phyloP scores from a whole-genome alignment of 169 alveolate species.

The Plasmodium chabaudi region DNA sequence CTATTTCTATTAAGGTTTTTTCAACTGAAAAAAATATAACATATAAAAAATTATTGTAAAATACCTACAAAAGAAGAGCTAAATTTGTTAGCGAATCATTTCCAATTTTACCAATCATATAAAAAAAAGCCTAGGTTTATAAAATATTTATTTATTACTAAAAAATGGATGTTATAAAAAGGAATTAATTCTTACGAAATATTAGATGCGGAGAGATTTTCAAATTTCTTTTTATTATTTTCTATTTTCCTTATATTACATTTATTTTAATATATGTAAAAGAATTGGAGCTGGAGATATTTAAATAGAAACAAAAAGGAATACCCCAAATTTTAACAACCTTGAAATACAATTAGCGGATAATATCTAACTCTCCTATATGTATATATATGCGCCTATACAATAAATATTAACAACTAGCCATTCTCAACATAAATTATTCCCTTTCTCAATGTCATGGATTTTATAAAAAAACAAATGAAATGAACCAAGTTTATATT shows the following conservation, averaged over 20 bases:
- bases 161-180: conserved; percentile 33
- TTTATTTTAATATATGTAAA: conserved; percentile 3
- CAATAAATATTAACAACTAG: too few species aligned
- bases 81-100: too few species aligned
- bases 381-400: conserved; percentile 1
- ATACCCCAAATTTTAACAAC: background rate
- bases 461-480: too few species aligned
- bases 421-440: too few species aligned
- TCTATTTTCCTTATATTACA: conserved; percentile 12
- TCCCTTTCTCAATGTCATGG: too few species aligned
- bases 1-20: too few species aligned
- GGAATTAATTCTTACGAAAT: conserved; percentile 28
- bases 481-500: too few species aligned
- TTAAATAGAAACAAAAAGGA: background rate
- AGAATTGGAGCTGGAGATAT: background rate
- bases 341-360: background rate
- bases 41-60: too few species aligned
- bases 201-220: conserved; percentile 57
- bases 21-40: too few species aligned
- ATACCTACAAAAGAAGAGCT: too few species aligned
- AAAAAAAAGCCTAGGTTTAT: background rate
- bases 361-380: background rate
- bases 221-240: conserved; percentile 25
- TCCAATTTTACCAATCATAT: background rate
- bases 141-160: conserved; percentile 1